These are phyloP conservation scores for Leptodontidium sp. DNA, from an alignment of 2,329 filamentous ascomycete genomes.

Conservation along the genomic window DNA sequence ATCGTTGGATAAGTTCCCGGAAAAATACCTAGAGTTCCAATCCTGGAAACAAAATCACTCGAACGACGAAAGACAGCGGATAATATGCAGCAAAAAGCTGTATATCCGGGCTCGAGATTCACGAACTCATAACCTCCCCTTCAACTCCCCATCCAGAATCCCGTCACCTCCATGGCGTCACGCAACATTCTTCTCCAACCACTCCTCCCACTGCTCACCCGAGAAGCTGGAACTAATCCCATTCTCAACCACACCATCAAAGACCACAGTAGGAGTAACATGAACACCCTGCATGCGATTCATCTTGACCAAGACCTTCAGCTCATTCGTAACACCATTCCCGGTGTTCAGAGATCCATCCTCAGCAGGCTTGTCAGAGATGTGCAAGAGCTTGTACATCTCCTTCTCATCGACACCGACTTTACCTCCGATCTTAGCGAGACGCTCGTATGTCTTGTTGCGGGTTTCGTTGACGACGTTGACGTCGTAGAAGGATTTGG, in stretches of 20 bases:
- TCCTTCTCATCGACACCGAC: constrained; percentile 76
- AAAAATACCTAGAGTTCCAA: not conserved
- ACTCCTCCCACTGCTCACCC: constrained; percentile 80
- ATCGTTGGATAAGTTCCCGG: too few relatives aligned
- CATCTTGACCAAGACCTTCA: constrained; percentile 85
- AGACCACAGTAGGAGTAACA: constrained; percentile 89
- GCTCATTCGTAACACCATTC: constrained; percentile 83
- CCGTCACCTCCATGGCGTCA: constrained; percentile 29
- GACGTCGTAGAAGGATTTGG: constrained; percentile 84
- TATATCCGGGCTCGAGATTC: not conserved
- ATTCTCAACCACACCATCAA: constrained; percentile 83
- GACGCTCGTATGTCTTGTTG: constrained; percentile 82
- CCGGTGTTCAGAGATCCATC: constrained; percentile 79
- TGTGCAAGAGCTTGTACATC: constrained; percentile 73
- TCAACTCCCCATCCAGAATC: not conserved
- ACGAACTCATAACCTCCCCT: not conserved
- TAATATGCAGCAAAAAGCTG: not conserved
- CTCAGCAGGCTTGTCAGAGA: constrained; percentile 70
- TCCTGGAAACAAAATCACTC: not conserved
- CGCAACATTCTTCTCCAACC: constrained; percentile 44
- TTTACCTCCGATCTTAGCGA: constrained; percentile 74
- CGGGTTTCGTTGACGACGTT: constrained; percentile 83
- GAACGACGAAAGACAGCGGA: not conserved
- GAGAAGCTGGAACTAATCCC: constrained; percentile 83
- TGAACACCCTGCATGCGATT: constrained; percentile 83